phyloP scores from a whole-genome alignment of 129 eudicot species.

The Pseudognaphalium luteoalbum region DNA sequence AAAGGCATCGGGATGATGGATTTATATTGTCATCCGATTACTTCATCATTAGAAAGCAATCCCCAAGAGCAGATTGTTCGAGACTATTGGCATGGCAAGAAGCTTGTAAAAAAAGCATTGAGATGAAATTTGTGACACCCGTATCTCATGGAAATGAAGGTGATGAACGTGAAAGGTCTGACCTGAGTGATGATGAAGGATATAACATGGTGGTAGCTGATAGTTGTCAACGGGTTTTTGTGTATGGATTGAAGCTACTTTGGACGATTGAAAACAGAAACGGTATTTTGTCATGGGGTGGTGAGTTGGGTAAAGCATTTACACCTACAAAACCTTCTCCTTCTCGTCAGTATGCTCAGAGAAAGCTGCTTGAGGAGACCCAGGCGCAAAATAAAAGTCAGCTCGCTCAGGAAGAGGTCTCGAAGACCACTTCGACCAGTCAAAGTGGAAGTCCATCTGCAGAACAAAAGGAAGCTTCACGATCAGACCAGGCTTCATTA shows the following conservation, averaged over 20 bases:
- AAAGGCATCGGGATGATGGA: conserved; percentile 72
- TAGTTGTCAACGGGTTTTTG: conserved; percentile 76
- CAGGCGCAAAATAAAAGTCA: conserved; percentile 40
- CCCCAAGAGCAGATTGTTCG: conserved; percentile 86
- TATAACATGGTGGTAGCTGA: conserved; percentile 91
- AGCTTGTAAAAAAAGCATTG: conserved; percentile 81
- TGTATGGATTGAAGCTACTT: conserved; percentile 83
- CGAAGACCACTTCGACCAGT: conserved; percentile 35
- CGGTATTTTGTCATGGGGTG: conserved; percentile 91
- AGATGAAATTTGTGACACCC: conserved; percentile 72
- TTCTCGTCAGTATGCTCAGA: conserved; percentile 84
- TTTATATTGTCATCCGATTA: conserved; percentile 86
- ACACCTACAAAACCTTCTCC: conserved; percentile 89
- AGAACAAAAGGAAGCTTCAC: conserved; percentile 42
- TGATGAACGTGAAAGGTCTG: conserved; percentile 76
- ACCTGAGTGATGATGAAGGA: conserved; percentile 93
- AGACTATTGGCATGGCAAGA: conserved; percentile 91
- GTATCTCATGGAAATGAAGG: conserved; percentile 71
- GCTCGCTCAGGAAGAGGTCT: conserved; percentile 45
- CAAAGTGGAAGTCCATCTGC: conserved; percentile 49
- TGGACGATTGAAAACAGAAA: conserved; percentile 88
- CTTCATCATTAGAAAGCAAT: conserved; percentile 85
- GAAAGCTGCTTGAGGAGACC: conserved; percentile 68
- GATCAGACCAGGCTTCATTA: conserved; percentile 52
- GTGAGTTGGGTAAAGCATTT: conserved; percentile 83